Evolutionary conservation across 495 filamentous ascomycete genomes (phyloP), one percentile per base, ranked within the genome.

Genomic region (Penicillium canescens): DNA sequence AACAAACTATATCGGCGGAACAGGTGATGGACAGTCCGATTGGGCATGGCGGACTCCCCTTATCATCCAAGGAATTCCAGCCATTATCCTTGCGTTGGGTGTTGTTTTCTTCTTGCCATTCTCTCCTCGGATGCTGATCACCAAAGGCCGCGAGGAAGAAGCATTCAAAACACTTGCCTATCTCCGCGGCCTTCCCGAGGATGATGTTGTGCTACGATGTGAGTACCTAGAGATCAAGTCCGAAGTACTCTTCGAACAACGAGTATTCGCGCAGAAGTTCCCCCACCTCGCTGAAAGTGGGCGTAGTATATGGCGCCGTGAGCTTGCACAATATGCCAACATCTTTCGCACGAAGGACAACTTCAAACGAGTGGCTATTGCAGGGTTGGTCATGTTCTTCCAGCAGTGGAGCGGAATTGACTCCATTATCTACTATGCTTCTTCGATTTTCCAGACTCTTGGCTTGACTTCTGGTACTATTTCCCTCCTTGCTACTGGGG

Each of bases 221-320:
- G 88, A 90, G 63, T 87, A 83, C 66, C 76, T 87, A 36, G 88
- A 91, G 66, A 90, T 92, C 69, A 85, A 86, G 67, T 84, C 87
- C 0, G 85, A 89, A 59, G 82, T 79, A 2, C 69, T 82, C 13
- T 91, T 90, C 59, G 87, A 90, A 71, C 85, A 88, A 70, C 81
- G 86, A 37, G 84, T 78, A 8, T 70, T 84, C 3, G 80, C 81
- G 1, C 80, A 84, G 60, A 73, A 85, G 24, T 92, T 86, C 70
- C 86, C 87, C 10, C 61, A 84, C n/a, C 67, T 87, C 8, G 71
- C 70, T 2, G 43, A 36, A 7, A 16, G 12, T 9, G 24, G 24
- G 24, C 24, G 24, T 26, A 26, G 24, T 6, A 6, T 26, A 3
- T 9, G 39, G 7, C 28, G 33, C 6, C 31, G 46, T 8, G 33